Percentiles rank a stretch among this genome's conserved stretches.
Evolutionary conservation across 1,284 basidiomycete species (phyloP).

Genomic region (Boletellus deceptivus): DNA sequence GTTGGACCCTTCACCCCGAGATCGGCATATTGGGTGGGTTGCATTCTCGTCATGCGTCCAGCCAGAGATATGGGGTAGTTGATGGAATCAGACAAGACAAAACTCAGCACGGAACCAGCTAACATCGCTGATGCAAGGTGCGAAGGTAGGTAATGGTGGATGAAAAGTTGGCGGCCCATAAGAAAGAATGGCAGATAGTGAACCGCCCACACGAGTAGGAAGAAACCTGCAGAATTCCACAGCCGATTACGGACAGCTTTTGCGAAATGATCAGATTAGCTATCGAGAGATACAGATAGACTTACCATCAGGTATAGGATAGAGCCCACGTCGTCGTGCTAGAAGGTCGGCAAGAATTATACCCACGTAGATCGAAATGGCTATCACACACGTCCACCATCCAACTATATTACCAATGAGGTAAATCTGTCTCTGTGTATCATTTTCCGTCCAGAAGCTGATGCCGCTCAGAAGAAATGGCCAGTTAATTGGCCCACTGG

Average conservation of each 20-base stretch:
- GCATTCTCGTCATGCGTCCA: conserved; percentile 60
- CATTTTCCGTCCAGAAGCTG: conserved; percentile 95
- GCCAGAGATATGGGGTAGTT: conserved; percentile 86
- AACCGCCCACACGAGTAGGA: conserved; percentile 90
- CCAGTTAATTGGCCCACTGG: conserved; percentile 94
- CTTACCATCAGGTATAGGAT: conserved; percentile 86
- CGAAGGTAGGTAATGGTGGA: conserved; percentile 97
- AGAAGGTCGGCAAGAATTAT: conserved; percentile 88
- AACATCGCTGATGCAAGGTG: conserved; percentile 90
- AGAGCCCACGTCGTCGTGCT: conserved; percentile 80
- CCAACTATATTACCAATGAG: conserved; percentile 92
- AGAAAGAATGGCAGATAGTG: conserved; percentile 99
- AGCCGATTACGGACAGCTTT: conserved; percentile 86
- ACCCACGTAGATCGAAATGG: conserved; percentile 85
- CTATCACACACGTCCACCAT: conserved; percentile 93
- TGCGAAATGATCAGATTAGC: conserved; percentile 8
- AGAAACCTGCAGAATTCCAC: conserved; percentile 95
- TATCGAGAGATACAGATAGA: conserved; percentile 16
- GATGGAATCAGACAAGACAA: conserved; percentile 87
- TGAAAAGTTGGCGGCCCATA: conserved; percentile 95
- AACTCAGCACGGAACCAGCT: conserved; percentile 90
- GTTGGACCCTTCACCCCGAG: conserved; percentile 67
- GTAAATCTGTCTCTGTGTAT: conserved; percentile 90
- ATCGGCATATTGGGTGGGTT: conserved; percentile 67
- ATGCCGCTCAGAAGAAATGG: conserved; percentile 95